Conservation (phyloP, 768 basidiomycete genomes). For the Gautieria morchelliformis region DNA sequence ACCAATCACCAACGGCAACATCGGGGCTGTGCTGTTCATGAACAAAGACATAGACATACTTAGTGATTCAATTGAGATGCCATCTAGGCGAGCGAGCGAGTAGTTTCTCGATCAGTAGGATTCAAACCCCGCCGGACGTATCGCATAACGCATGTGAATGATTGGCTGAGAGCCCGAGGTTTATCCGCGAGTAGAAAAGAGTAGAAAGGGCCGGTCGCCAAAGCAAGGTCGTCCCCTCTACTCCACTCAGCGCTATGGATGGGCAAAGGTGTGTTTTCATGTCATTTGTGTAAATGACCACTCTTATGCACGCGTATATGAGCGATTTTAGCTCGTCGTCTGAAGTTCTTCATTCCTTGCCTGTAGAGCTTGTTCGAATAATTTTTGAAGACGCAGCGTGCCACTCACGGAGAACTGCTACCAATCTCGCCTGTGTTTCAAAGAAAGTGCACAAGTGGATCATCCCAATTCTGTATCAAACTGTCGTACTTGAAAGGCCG, state of each 20-base stretch:
- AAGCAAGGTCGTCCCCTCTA: background rate
- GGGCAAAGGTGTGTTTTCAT: background rate
- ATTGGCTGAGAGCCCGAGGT: background rate
- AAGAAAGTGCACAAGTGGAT: conserved; percentile 4
- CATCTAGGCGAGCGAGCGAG: background rate
- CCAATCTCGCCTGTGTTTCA: background rate
- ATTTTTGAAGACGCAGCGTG: conserved; percentile 5
- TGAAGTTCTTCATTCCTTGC: background rate
- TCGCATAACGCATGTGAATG: background rate
- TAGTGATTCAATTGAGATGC: too few relatives aligned
- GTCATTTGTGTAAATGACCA: background rate
- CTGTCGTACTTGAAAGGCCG: background rate
- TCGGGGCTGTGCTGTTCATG: too few relatives aligned
- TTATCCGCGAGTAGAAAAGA: too few relatives aligned
- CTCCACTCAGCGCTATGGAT: background rate
- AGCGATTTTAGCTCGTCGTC: background rate
- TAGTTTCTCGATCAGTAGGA: background rate
- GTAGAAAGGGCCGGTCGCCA: background rate
- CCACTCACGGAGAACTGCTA: background rate
- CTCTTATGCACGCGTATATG: background rate
- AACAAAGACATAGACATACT: too few relatives aligned
- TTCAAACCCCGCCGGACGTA: background rate
- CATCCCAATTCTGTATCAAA: background rate
- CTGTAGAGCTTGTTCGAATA: conserved; percentile 8
- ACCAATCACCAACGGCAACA: too few relatives aligned